Conservation (phyloP, 208 protist species). For the Herpetomonas tarakana region DNA sequence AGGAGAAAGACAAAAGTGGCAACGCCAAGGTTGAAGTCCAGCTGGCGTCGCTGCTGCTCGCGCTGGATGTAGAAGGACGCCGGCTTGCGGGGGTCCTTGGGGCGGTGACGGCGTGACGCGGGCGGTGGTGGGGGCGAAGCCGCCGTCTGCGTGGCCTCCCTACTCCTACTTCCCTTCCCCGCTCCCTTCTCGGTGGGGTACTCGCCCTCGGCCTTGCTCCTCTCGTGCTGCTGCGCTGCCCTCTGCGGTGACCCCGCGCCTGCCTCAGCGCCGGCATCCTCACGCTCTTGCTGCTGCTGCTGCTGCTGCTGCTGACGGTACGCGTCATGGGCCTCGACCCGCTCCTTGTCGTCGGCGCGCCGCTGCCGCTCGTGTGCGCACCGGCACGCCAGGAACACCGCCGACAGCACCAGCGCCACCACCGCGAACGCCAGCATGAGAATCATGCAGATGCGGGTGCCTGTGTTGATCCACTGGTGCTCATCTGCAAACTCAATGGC, state of each 20-base stretch:
- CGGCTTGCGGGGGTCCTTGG: background rate
- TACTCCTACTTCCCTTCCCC: too few species aligned
- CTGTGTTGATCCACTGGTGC: background rate
- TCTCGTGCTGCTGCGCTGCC: background rate
- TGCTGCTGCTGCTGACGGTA: background rate
- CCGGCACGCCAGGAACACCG: background rate
- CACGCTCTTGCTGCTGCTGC: background rate
- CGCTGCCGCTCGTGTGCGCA: background rate
- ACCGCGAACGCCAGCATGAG: background rate
- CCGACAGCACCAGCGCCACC: background rate
- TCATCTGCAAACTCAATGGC: background rate
- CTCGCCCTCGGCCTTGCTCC: background rate
- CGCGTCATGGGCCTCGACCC: background rate
- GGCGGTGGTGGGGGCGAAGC: too few species aligned
- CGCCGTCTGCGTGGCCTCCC: too few species aligned
- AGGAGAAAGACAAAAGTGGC: background rate
- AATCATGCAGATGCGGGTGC: background rate
- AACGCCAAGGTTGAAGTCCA: background rate
- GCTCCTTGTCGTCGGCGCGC: background rate
- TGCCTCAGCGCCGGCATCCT: background rate
- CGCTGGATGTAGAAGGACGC: background rate
- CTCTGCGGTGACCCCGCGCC: too few species aligned
- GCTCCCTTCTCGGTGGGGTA: background rate
- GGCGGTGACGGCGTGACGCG: background rate
- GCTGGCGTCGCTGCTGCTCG: background rate